Evolutionary conservation across 2,329 filamentous ascomycete species (phyloP).

Genomic region (Exophiala calicioides): DNA sequence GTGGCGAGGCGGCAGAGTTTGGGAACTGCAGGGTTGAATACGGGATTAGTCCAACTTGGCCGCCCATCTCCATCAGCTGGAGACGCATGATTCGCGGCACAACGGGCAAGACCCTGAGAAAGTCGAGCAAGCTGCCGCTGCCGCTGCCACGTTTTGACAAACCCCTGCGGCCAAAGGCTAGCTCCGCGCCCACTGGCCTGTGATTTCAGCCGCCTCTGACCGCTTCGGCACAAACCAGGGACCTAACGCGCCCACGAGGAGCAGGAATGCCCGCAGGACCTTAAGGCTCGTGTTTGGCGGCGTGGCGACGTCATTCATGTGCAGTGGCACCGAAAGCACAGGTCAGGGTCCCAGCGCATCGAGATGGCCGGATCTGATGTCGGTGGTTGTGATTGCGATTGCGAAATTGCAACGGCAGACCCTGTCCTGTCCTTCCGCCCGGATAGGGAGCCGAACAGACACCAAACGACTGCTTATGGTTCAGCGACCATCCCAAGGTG

Average conservation of each 20-base stretch:
- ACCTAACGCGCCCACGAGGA: constrained; percentile 5
- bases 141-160: constrained; percentile 20
- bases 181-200: background rate
- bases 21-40: too few species aligned
- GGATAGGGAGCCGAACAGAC: too few species aligned
- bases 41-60: too few species aligned
- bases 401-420: too few species aligned
- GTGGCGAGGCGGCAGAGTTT: too few species aligned
- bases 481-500: too few species aligned
- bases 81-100: constrained; percentile 1
- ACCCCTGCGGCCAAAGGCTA: constrained; percentile 8
- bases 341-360: too few species aligned
- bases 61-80: too few species aligned
- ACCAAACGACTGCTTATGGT: too few species aligned
- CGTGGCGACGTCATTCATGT: constrained; percentile 12
- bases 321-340: constrained; percentile 1
- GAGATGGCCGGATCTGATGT: background rate
- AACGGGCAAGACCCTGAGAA: background rate
- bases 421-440: too few species aligned
- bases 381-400: too few species aligned
- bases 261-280: constrained; percentile 9
- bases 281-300: constrained; percentile 16
- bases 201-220: too few species aligned
- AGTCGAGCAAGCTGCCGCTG: constrained; percentile 6
- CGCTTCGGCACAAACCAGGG: constrained; percentile 5